A percentile compares a stretch with the other conserved stretches of the same genome.
These are phyloP conservation scores for Blastobotrys persicus DNA, from an alignment of 1,139 yeast species.

Conservation along the genomic window DNA sequence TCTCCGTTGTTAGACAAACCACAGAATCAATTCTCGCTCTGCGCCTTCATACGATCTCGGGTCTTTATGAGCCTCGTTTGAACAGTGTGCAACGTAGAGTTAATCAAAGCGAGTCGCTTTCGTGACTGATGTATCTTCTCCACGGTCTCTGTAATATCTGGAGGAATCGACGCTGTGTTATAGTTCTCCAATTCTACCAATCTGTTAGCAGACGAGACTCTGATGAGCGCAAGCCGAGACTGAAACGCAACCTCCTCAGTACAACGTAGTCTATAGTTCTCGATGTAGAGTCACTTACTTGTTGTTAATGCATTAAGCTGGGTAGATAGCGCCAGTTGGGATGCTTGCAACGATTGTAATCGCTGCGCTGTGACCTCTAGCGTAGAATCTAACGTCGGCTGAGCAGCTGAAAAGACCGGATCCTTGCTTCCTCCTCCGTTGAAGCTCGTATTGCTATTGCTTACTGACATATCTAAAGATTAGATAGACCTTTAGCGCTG, in stretches of 20 bases:
- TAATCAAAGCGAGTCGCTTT: conserved; percentile 24
- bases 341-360: conserved; percentile 30
- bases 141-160: conserved; percentile 23
- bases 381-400: conserved; percentile 28
- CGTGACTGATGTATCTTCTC: conserved; percentile 23
- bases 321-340: conserved; percentile 28
- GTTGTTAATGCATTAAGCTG: conserved; percentile 27
- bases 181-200: conserved; percentile 25
- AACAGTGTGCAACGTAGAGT: conserved; percentile 21
- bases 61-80: conserved; percentile 24
- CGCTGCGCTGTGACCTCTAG: conserved; percentile 30
- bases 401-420: conserved; percentile 26
- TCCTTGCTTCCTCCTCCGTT: conserved; percentile 12
- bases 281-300: conserved; percentile 24
- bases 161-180: conserved; percentile 24
- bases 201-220: neutral
- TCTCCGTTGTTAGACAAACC: too few relatives aligned
- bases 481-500: too few relatives aligned
- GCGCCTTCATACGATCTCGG: conserved; percentile 13
- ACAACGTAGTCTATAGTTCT: too few relatives aligned
- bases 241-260: too few relatives aligned
- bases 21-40: too few relatives aligned
- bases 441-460: conserved; percentile 3
- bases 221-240: too few relatives aligned
- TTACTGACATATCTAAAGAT: neutral